Conservation (phyloP, 371 early-diverging fungal genomes). For the Circinella minor region DNA sequence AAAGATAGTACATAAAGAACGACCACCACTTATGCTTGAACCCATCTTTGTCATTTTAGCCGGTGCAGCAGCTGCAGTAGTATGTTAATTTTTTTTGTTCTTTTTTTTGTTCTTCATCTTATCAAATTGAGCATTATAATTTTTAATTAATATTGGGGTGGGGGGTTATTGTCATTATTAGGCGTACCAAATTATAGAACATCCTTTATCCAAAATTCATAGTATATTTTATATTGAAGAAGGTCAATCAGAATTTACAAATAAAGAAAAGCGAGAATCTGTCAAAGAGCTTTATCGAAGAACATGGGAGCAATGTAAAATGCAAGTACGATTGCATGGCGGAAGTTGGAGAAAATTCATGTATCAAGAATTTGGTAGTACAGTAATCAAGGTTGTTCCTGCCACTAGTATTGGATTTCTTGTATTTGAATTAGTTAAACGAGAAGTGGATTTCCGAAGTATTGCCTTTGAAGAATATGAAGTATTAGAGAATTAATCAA, state of each 20-base stretch:
- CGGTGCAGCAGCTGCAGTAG: slow-evolving; percentile 73
- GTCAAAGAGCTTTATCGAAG: slow-evolving; percentile 51
- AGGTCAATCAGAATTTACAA: slow-evolving; percentile 59
- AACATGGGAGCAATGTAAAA: slow-evolving; percentile 59
- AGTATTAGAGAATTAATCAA: background rate
- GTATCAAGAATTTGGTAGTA: slow-evolving; percentile 68
- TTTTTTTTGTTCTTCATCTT: no score
- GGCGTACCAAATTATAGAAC: slow-evolving; percentile 77
- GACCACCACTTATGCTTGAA: slow-evolving; percentile 63
- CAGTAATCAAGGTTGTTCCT: slow-evolving; percentile 70
- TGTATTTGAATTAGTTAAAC: slow-evolving; percentile 76
- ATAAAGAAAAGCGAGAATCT: slow-evolving; percentile 38
- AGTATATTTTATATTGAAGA: slow-evolving; percentile 71
- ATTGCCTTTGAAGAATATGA: slow-evolving; percentile 34
- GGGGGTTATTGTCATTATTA: slow-evolving; percentile 10
- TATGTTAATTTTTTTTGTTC: slow-evolving; percentile 27
- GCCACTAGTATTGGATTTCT: slow-evolving; percentile 77
- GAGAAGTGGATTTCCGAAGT: slow-evolving; percentile 60
- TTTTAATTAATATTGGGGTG: no score
- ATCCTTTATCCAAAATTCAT: slow-evolving; percentile 75
- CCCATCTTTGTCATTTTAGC: slow-evolving; percentile 74
- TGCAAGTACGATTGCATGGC: slow-evolving; percentile 45
- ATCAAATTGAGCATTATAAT: no score
- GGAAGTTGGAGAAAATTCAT: slow-evolving; percentile 64
- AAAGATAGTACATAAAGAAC: slow-evolving; percentile 16